Evolutionary conservation across 306 rosid genomes (phyloP).

Genomic region (Mimosa pudica): DNA sequence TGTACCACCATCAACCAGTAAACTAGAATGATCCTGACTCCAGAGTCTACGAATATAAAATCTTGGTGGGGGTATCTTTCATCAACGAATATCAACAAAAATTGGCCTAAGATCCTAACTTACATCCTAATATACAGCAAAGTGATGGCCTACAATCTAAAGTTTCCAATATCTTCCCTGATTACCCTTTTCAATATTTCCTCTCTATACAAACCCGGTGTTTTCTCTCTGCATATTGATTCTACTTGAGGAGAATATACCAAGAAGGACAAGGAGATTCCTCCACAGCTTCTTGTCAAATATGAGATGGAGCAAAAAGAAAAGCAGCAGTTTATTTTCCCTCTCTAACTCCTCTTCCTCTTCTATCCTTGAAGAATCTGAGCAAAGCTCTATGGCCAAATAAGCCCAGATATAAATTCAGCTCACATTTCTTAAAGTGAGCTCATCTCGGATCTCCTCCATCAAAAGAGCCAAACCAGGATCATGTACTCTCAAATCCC

Average conservation of each 20-base stretch:
- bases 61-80: slow-evolving; percentile 24
- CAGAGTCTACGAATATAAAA: slow-evolving; percentile 30
- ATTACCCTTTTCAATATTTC: background rate
- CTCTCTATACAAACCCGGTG: slow-evolving; percentile 25
- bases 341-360: background rate
- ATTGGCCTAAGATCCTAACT: slow-evolving; percentile 24
- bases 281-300: background rate
- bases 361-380: background rate
- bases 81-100: slow-evolving; percentile 26
- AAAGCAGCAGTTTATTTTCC: background rate
- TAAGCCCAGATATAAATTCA: slow-evolving; percentile 34
- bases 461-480: slow-evolving; percentile 22
- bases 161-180: slow-evolving; percentile 18
- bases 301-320: slow-evolving; percentile 7
- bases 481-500: slow-evolving; percentile 32
- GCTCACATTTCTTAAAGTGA: slow-evolving; percentile 34
- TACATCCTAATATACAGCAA: slow-evolving; percentile 25
- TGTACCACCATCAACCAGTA: slow-evolving; percentile 28
- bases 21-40: slow-evolving; percentile 15
- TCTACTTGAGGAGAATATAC: background rate
- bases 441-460: slow-evolving; percentile 13
- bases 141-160: background rate
- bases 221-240: slow-evolving; percentile 29
- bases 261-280: background rate
- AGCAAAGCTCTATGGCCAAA: slow-evolving; percentile 26